These are phyloP conservation scores for Coemansia sp. DNA, from an alignment of 192 early-diverging fungal genomes.

Conservation along the genomic window DNA sequence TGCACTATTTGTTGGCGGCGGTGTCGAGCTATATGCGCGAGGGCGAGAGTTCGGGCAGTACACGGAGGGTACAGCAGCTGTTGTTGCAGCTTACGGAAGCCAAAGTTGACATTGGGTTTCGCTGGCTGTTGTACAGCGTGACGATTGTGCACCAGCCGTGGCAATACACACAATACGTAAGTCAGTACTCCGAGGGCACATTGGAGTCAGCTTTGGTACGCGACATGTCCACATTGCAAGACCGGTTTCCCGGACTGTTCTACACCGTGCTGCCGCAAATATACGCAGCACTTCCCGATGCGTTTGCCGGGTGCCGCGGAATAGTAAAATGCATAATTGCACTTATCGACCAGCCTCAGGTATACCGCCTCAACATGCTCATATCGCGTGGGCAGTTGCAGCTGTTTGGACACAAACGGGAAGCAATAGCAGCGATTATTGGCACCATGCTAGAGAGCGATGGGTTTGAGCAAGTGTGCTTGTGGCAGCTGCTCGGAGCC, in stretches of 20 bases:
- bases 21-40: slow-evolving; percentile 1
- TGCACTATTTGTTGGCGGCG: slow-evolving; percentile 15
- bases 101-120: slow-evolving; percentile 42
- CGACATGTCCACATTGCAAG: slow-evolving; percentile 52
- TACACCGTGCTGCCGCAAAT: slow-evolving; percentile 40
- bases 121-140: slow-evolving; percentile 23
- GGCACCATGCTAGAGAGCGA: slow-evolving; percentile 39
- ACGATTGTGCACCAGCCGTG: background rate
- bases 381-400: slow-evolving; percentile 16
- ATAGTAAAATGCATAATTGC: slow-evolving; percentile 41
- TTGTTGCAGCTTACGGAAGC: slow-evolving; percentile 31
- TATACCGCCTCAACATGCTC: slow-evolving; percentile 44
- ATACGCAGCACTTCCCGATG: slow-evolving; percentile 40
- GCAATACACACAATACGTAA: slow-evolving; percentile 17
- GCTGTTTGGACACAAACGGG: slow-evolving; percentile 23
- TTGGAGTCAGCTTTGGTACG: slow-evolving; percentile 41
- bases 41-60: background rate
- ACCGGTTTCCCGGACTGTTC: slow-evolving; percentile 45
- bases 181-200: slow-evolving; percentile 18
- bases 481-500: slow-evolving; percentile 58
- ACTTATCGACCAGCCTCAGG: slow-evolving; percentile 56
- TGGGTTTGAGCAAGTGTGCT: slow-evolving; percentile 58
- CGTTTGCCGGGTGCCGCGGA: slow-evolving; percentile 27
- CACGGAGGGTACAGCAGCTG: slow-evolving; percentile 11
- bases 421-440: slow-evolving; percentile 8